phyloP scores from a whole-genome alignment of 768 basidiomycete species.

The Lentinula edodes region DNA sequence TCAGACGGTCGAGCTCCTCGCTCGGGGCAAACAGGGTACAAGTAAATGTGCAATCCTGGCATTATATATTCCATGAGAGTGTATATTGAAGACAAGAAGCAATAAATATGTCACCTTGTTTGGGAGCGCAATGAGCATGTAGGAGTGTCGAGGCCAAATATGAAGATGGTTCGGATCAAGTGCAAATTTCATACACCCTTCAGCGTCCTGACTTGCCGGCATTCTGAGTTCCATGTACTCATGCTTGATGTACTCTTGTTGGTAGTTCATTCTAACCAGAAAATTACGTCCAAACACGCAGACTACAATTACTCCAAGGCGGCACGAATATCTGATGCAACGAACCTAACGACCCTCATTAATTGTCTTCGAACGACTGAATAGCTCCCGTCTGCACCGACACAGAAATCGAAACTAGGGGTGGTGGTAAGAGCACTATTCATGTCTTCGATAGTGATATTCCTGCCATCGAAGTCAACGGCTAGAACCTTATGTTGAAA shows the following conservation, averaged over 20 bases:
- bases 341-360: conserved; percentile 91
- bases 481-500: conserved; percentile 80
- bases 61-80: background rate
- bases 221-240: conserved; percentile 97
- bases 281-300: conserved; percentile 2
- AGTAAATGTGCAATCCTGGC: conserved; percentile 93
- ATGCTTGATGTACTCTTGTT: conserved; percentile 92
- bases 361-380: conserved; percentile 87
- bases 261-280: conserved; percentile 78
- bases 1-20: conserved; percentile 63
- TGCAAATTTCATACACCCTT: conserved; percentile 64
- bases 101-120: conserved; percentile 62
- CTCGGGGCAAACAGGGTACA: conserved; percentile 93
- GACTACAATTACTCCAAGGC: background rate
- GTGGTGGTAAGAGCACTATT: conserved; percentile 35
- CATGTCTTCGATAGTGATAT: conserved; percentile 46
- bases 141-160: conserved; percentile 98
- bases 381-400: conserved; percentile 95
- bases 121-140: conserved; percentile 98
- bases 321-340: conserved; percentile 22
- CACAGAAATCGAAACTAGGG: conserved; percentile 68
- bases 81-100: background rate
- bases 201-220: conserved; percentile 65
- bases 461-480: conserved; percentile 68
- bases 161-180: conserved; percentile 96